phyloP scores from a whole-genome alignment of 139 green algal species.

The Tetraselmis striata region DNA sequence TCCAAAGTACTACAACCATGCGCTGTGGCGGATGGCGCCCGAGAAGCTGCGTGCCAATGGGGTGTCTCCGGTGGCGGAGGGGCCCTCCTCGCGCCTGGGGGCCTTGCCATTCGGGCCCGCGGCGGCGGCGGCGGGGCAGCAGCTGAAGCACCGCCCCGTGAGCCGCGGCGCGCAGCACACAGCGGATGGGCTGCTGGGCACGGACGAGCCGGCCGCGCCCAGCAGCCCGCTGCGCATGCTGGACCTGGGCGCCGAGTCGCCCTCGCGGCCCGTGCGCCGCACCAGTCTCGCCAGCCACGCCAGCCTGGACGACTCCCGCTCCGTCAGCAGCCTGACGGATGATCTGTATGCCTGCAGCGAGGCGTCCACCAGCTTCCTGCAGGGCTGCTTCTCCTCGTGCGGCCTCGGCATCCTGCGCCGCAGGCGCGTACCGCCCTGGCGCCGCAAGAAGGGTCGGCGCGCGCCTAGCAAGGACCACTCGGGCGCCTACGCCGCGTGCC shows the following conservation, averaged over 20 bases:
- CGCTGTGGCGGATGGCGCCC: background rate
- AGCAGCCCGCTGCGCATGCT: background rate
- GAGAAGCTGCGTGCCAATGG: background rate
- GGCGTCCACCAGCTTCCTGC: background rate
- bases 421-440: too few species aligned
- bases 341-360: background rate
- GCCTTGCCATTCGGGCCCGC: background rate
- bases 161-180: background rate
- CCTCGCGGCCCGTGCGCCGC: background rate
- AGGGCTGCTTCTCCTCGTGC: background rate
- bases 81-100: too few species aligned
- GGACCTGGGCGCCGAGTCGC: background rate
- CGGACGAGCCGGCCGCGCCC: too few species aligned
- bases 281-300: background rate
- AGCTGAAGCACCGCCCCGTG: background rate
- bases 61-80: background rate
- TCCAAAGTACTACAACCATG: conserved; percentile 13
- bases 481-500: background rate
- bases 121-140: too few species aligned
- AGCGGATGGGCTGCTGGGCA: background rate
- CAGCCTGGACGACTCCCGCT: background rate
- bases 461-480: background rate
- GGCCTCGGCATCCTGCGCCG: background rate
- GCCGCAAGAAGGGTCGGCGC: background rate
- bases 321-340: background rate